phyloP scores from a whole-genome alignment of 2,329 filamentous ascomycete genomes.

The Paramyrothecium roridum region DNA sequence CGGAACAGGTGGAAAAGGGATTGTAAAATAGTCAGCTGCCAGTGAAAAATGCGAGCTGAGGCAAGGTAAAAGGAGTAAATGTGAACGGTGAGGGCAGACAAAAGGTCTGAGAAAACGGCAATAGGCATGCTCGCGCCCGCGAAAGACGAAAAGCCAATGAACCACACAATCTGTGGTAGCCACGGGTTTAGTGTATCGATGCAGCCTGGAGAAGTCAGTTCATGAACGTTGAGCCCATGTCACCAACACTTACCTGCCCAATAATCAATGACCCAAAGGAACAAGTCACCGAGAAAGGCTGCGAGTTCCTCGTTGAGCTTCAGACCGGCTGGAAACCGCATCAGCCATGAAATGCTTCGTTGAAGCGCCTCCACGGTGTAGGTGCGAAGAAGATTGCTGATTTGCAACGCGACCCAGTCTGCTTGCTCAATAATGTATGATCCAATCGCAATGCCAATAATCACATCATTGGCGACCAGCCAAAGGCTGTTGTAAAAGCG shows the following conservation, averaged over 20 bases:
- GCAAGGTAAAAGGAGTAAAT: conserved; percentile 98
- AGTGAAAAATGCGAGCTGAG: conserved; percentile 94
- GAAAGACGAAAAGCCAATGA: conserved; percentile 93
- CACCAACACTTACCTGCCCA: conserved; percentile 69
- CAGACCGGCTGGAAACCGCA: conserved; percentile 90
- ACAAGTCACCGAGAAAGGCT: conserved; percentile 89
- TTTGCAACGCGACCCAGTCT: conserved; percentile 74
- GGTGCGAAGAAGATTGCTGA: conserved; percentile 69
- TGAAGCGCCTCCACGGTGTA: conserved; percentile 90
- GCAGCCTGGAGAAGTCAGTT: conserved; percentile 52
- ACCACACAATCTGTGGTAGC: conserved; percentile 83
- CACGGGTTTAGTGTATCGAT: conserved; percentile 74
- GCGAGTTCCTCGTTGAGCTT: conserved; percentile 95
- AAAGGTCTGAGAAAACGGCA: conserved; percentile 87
- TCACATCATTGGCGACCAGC: conserved; percentile 98
- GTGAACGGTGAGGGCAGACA: conserved; percentile 88
- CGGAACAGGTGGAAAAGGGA: conserved; percentile 98
- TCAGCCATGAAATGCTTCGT: conserved; percentile 89
- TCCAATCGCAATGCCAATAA: conserved; percentile 93
- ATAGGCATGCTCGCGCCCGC: conserved; percentile 97
- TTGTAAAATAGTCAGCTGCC: conserved; percentile 94
- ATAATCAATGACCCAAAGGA: conserved; percentile 97
- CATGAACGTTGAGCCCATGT: neutral
- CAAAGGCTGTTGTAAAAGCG: conserved; percentile 98
- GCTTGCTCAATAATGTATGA: conserved; percentile 97